These are phyloP conservation scores for Ceriops zippeliana DNA, from an alignment of 345 rosid species.

Conservation along the genomic window DNA sequence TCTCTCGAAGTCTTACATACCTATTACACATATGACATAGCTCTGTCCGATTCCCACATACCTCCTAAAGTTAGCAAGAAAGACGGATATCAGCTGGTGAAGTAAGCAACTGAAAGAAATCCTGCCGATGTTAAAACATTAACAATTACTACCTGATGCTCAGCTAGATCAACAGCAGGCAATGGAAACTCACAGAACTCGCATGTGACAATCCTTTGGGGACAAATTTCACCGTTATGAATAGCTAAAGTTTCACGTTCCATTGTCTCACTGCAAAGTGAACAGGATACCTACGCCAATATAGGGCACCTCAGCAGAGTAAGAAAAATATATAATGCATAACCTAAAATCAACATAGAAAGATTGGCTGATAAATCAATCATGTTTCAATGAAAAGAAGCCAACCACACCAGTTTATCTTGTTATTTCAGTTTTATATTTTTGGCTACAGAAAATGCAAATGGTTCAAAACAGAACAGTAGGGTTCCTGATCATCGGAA, in stretches of 20 bases:
- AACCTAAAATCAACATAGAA: conserved; percentile 5
- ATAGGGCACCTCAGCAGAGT: background rate
- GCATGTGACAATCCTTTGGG: conserved; percentile 87
- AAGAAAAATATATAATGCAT: conserved; percentile 2
- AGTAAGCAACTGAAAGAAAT: background rate
- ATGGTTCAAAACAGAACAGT: background rate
- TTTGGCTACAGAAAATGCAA: background rate
- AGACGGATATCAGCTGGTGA: conserved; percentile 5
- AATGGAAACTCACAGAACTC: conserved; percentile 96
- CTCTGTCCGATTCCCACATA: conserved; percentile 92
- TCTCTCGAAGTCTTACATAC: conserved; percentile 80
- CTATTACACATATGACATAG: conserved; percentile 75
- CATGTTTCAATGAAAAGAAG: too few relatives aligned
- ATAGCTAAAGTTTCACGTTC: conserved; percentile 69
- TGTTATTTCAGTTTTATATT: too few relatives aligned
- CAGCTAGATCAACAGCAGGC: conserved; percentile 84
- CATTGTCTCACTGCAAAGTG: conserved; percentile 80
- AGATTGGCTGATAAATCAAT: too few relatives aligned
- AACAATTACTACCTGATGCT: conserved; percentile 77
- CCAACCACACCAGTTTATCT: too few relatives aligned
- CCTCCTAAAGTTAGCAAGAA: conserved; percentile 54
- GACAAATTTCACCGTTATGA: conserved; percentile 85
- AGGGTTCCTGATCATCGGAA: background rate
- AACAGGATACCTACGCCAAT: conserved; percentile 67
- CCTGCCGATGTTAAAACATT: background rate